Conservation (phyloP, 805 yeast genomes). For the Starmerella bombi region DNA sequence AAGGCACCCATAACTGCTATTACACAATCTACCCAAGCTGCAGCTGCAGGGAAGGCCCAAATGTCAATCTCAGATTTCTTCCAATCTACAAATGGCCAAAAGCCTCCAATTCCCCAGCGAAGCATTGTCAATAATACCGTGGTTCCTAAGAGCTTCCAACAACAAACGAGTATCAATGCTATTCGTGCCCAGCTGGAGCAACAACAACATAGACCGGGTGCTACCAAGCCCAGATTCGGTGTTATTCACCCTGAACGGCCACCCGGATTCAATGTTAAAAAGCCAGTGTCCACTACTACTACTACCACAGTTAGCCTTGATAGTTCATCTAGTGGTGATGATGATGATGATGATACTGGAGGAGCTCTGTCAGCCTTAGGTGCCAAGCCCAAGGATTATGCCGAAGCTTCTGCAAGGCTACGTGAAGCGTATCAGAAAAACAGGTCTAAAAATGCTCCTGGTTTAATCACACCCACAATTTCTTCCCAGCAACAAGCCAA, state of each 20-base stretch:
- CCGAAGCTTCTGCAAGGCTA: constrained; percentile 11
- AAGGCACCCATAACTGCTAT: neutral
- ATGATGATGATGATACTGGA: constrained; percentile 31
- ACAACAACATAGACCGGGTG: neutral
- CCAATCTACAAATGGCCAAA: constrained; percentile 2
- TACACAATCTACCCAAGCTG: neutral
- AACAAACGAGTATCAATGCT: constrained; percentile 4
- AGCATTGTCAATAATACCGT: constrained; percentile 7
- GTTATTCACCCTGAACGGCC: constrained; percentile 37
- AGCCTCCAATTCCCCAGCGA: constrained; percentile 1
- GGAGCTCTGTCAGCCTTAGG: constrained; percentile 20
- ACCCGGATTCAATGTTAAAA: constrained; percentile 36
- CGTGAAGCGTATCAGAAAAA: constrained; percentile 10
- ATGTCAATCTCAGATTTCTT: constrained; percentile 11
- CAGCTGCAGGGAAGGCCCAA: neutral
- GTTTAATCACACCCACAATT: neutral
- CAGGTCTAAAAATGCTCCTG: constrained; percentile 2
- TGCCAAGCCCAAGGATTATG: constrained; percentile 12
- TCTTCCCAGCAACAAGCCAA: constrained; percentile 13
- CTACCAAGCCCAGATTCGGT: neutral
- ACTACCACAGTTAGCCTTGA: constrained; percentile 23
- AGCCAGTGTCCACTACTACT: constrained; percentile 17
- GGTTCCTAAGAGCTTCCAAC: constrained; percentile 6
- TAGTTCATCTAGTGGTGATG: constrained; percentile 32
- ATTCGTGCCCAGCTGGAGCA: constrained; percentile 5